A percentile compares a stretch with the other conserved stretches of the same genome.
Evolutionary conservation across 352 stramenopile genomes (phyloP).

Genomic region (Aphanomyces cochlioides): DNA sequence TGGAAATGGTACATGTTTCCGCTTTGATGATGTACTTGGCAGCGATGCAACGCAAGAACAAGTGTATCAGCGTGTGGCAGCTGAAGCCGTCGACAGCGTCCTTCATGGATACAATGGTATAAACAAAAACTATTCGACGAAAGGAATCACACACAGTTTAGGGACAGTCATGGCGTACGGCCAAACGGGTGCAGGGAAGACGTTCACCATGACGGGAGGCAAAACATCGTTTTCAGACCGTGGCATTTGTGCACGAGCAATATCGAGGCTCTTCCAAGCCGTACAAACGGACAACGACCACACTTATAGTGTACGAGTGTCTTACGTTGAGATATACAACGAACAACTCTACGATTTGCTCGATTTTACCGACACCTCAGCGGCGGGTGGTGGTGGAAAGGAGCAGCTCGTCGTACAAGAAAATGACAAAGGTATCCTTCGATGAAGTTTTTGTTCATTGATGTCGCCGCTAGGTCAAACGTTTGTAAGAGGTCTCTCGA

Average conservation of each 20-base stretch:
- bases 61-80: slow-evolving; percentile 44
- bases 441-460: too few relatives aligned
- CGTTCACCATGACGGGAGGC: slow-evolving; percentile 65
- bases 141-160: not conserved
- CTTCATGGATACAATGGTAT: slow-evolving; percentile 60
- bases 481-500: slow-evolving; percentile 58
- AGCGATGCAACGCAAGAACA: slow-evolving; percentile 44
- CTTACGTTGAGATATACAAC: slow-evolving; percentile 42
- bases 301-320: slow-evolving; percentile 37
- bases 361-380: slow-evolving; percentile 29
- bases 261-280: slow-evolving; percentile 54
- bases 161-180: slow-evolving; percentile 67
- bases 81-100: slow-evolving; percentile 57
- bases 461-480: slow-evolving; percentile 40
- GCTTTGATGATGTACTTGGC: slow-evolving; percentile 59
- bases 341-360: slow-evolving; percentile 39
- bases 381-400: not conserved
- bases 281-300: slow-evolving; percentile 48
- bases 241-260: slow-evolving; percentile 53
- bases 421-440: slow-evolving; percentile 41
- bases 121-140: slow-evolving; percentile 19
- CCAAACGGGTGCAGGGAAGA: slow-evolving; percentile 71
- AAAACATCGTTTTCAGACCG: slow-evolving; percentile 55
- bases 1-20: slow-evolving; percentile 54
- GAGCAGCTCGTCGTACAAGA: slow-evolving; percentile 55